Evolutionary conservation across 768 basidiomycete genomes (phyloP).

Genomic region (Lactarius evosmus): DNA sequence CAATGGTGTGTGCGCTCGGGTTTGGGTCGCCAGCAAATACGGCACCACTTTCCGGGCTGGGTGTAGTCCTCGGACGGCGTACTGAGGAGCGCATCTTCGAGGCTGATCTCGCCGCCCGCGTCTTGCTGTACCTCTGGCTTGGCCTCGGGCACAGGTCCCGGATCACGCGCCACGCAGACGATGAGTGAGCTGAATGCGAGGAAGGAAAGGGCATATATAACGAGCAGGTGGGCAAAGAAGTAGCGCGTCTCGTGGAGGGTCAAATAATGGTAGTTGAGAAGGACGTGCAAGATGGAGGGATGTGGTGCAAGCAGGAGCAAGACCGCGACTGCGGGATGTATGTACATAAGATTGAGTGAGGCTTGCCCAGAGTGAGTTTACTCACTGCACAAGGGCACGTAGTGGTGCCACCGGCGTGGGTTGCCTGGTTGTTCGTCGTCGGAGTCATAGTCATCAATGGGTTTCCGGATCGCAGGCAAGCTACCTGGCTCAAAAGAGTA

Average conservation of each 20-base stretch:
- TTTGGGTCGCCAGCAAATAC: constrained; percentile 75
- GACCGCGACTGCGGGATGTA: constrained; percentile 41
- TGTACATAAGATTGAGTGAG: neutral
- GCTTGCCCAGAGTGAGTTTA: neutral
- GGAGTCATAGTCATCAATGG: constrained; percentile 12
- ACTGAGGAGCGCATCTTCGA: constrained; percentile 61
- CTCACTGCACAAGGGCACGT: constrained; percentile 25
- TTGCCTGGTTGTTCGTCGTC: constrained; percentile 13
- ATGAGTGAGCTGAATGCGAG: constrained; percentile 70
- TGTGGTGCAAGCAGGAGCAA: constrained; percentile 66
- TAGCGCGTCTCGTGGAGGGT: constrained; percentile 46
- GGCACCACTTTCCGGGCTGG: constrained; percentile 66
- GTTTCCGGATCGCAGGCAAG: constrained; percentile 5
- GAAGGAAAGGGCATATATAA: constrained; percentile 64
- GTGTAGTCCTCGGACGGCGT: constrained; percentile 44
- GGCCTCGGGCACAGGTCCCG: constrained; percentile 51
- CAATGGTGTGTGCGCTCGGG: constrained; percentile 83
- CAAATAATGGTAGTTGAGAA: constrained; percentile 63
- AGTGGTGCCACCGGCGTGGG: constrained; percentile 26
- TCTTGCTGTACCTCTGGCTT: constrained; percentile 28
- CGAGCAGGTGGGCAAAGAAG: constrained; percentile 54
- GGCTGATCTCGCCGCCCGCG: constrained; percentile 39
- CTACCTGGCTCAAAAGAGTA: constrained; percentile 16
- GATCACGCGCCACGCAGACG: constrained; percentile 68
- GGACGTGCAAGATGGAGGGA: constrained; percentile 65